Base-by-base conservation (phyloP, 2,329 filamentous ascomycete genomes). In the Hypoxylon sp. region DNA sequence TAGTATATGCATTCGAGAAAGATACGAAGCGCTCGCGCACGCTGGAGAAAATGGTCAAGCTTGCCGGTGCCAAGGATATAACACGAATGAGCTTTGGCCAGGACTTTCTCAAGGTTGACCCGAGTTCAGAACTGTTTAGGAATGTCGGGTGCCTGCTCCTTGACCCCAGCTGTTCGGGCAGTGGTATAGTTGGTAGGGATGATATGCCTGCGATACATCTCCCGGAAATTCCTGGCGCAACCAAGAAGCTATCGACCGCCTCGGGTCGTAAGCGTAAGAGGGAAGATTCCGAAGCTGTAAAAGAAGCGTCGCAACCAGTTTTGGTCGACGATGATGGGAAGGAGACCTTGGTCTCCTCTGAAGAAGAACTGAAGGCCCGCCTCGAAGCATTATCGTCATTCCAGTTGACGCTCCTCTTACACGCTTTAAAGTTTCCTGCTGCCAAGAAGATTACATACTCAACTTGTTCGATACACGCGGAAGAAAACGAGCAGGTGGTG, bases 111-210 rank as follows among this genome's bases (percentile, higher is more conserved):
- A 90, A 89, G 58, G 86, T 93, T 4, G 87, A 95, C 66, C 93
- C 94, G 0, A 72, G 80, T 1, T 85, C 88, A 0, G 79, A 84
- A 2, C 84, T 86, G 51, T 95, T 91, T 75, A 81, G 81, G 51
- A 83, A 88, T n/a, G 93, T 98, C n/a, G 88, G 90, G 0, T 92
- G 91, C 6, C 83, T 99, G 44, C 85, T 99, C 0, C 86, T 99
- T 1, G 96, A 99, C 77, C 96, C 96, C 0, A 97, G 94, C 78
- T 99, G 96, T 78, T 98, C 94, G 1, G 96, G 96, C 0, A 98
- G 94, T 77, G 96, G 96, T 0, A 99, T 99, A 62, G 89, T 98
- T 24, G 93, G 94, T 2, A 88, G 96, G 19, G 94, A 98, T 74
- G 92, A 94, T 50, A 88, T 91, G 78, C 90, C 93, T 3, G 81